Conservation (phyloP, 805 yeast genomes). For the Candida suzukii region DNA sequence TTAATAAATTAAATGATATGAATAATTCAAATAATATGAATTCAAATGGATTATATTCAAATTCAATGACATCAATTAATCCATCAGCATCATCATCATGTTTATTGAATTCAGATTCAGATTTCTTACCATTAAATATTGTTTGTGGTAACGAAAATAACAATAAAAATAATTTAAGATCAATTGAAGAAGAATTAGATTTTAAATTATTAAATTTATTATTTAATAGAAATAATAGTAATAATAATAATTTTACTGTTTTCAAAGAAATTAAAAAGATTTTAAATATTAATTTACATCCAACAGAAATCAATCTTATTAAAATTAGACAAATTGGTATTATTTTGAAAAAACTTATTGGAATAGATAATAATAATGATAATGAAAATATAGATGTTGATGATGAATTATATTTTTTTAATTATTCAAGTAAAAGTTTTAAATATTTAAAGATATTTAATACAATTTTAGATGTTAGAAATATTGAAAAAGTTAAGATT, state of each 20-base stretch:
- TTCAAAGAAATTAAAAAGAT: constrained; percentile 1
- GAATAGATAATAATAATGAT: constrained; percentile 1
- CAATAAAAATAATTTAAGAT: too few species aligned
- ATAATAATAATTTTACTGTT: background rate
- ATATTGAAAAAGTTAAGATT: constrained; percentile 6
- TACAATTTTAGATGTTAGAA: constrained; percentile 11
- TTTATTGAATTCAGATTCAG: background rate
- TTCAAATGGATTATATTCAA: too few species aligned
- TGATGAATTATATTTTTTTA: background rate
- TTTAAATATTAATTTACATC: background rate
- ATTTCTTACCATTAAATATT: background rate
- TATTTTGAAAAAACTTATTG: constrained; percentile 5
- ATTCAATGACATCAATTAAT: too few species aligned
- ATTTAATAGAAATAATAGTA: background rate
- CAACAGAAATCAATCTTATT: constrained; percentile 5
- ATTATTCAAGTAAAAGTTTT: constrained; percentile 1
- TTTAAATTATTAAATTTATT: background rate
- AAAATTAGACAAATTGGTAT: constrained; percentile 2
- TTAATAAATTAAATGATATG: constrained; percentile 6
- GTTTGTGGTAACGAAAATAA: constrained; percentile 1
- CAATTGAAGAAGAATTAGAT: background rate
- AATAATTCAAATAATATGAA: background rate
- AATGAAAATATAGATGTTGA: background rate
- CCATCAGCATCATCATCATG: background rate
- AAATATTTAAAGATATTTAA: constrained; percentile 13